Evolutionary conservation across 2,329 filamentous ascomycete genomes (phyloP).

Genomic region (Myotisia sp.): DNA sequence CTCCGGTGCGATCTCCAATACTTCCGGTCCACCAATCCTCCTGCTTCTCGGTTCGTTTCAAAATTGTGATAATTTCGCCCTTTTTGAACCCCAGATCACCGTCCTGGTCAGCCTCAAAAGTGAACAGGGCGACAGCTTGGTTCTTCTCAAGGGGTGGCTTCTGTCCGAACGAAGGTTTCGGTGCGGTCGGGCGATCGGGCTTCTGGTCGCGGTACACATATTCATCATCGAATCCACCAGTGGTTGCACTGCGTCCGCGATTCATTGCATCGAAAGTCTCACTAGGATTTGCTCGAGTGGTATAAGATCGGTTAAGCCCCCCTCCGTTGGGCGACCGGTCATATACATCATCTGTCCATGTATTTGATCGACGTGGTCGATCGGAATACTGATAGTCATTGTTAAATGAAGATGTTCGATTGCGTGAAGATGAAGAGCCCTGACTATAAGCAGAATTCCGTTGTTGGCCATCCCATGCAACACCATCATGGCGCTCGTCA

Average conservation of each 20-base stretch:
- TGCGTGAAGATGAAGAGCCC: constrained; percentile 43
- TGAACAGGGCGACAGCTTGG: constrained; percentile 81
- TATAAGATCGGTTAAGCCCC: constrained; percentile 23
- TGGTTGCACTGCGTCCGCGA: constrained; percentile 8
- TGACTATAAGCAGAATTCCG: constrained; percentile 58
- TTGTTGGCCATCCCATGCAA: constrained; percentile 61
- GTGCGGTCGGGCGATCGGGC: constrained; percentile 67
- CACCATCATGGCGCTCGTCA: constrained; percentile 65
- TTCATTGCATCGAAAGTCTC: constrained; percentile 21
- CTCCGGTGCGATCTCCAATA: constrained; percentile 70
- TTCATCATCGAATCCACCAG: constrained; percentile 35
- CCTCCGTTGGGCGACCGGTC: constrained; percentile 25
- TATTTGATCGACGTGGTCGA: constrained; percentile 32
- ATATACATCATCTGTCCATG: constrained; percentile 38
- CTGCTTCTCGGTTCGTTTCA: constrained; percentile 86
- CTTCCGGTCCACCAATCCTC: constrained; percentile 97
- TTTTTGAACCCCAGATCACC: constrained; percentile 95
- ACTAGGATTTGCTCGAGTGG: constrained; percentile 20
- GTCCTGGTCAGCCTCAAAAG: constrained; percentile 84
- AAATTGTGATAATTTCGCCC: constrained; percentile 84
- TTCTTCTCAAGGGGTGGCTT: constrained; percentile 38
- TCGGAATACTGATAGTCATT: constrained; percentile 45
- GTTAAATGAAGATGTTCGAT: constrained; percentile 39
- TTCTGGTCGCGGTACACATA: constrained; percentile 47
- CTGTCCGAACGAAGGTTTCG: constrained; percentile 67